phyloP scores from a whole-genome alignment of 2,329 filamentous ascomycete genomes.

The Exophiala sideris region DNA sequence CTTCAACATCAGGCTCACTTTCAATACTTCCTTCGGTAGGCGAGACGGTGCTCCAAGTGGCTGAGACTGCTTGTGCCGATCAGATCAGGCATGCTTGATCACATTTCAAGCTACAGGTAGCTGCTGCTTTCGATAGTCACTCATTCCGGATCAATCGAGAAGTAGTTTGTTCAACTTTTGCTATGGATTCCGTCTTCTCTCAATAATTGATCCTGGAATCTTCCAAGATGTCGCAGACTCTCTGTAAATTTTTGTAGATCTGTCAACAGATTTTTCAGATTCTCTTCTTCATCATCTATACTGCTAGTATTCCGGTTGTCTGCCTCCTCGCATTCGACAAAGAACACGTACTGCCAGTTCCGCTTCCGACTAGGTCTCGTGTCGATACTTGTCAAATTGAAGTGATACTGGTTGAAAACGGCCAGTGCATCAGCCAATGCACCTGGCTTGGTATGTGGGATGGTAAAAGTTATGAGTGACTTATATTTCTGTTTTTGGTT shows the following conservation, averaged over 20 bases:
- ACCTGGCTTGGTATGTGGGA: conserved; percentile 74
- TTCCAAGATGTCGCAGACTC: conserved; percentile 33
- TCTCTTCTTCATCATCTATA: conserved; percentile 29
- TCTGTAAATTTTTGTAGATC: conserved; percentile 38
- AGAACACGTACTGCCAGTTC: conserved; percentile 86
- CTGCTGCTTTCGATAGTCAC: conserved; percentile 11
- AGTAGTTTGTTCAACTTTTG: neutral
- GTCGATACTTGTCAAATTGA: conserved; percentile 90
- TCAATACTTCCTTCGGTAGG: neutral
- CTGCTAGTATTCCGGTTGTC: neutral
- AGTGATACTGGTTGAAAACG: conserved; percentile 67
- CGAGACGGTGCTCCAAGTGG: too few species aligned
- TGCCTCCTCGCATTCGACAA: conserved; percentile 71
- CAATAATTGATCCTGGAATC: conserved; percentile 23
- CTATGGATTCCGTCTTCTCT: neutral
- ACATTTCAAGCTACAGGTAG: neutral
- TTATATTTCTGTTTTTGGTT: conserved; percentile 47
- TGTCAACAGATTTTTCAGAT: conserved; percentile 32
- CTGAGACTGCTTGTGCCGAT: too few species aligned
- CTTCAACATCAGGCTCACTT: conserved; percentile 15
- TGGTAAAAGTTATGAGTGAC: conserved; percentile 76
- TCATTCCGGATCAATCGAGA: conserved; percentile 5
- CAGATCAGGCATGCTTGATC: neutral
- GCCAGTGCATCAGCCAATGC: conserved; percentile 75
- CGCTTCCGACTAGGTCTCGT: conserved; percentile 58